A percentile compares a stretch with the other conserved stretches of the same genome.
Conservation (phyloP, 2,329 filamentous ascomycete species). For the Aschersonia sp. region DNA sequence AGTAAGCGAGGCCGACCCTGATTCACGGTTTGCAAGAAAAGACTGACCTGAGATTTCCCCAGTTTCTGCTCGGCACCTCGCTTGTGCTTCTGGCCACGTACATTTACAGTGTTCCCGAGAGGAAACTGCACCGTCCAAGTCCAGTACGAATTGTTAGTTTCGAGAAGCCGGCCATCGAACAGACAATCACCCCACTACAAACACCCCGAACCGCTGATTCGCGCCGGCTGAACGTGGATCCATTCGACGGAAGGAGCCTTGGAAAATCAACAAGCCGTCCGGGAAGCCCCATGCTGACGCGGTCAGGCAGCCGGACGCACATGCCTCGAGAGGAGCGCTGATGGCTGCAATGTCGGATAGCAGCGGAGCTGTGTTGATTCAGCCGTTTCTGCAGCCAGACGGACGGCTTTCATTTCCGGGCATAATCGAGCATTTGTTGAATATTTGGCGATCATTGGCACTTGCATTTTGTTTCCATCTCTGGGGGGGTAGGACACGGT, state of each 20-base stretch:
- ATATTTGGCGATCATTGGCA: no score
- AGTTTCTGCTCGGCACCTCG: conserved; percentile 73
- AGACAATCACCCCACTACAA: conserved; percentile 20
- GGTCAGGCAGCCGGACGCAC: conserved; percentile 22
- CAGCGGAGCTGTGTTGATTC: background rate
- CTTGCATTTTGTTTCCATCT: no score
- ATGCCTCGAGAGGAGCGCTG: conserved; percentile 21
- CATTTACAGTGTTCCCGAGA: conserved; percentile 60
- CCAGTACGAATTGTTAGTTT: conserved; percentile 58
- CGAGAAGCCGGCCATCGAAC: conserved; percentile 57
- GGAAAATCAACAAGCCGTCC: conserved; percentile 32
- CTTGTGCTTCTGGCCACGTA: conserved; percentile 74
- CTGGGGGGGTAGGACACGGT: no score
- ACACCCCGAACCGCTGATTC: conserved; percentile 17
- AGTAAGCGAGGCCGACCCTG: conserved; percentile 29
- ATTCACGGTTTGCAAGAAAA: background rate
- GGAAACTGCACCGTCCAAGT: conserved; percentile 38
- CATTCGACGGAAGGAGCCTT: conserved; percentile 23
- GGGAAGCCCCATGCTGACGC: conserved; percentile 27
- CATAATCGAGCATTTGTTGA: no score
- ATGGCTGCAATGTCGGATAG: background rate
- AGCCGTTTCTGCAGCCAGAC: background rate
- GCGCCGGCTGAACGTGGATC: conserved; percentile 21
- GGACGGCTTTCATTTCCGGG: background rate
- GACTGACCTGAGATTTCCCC: background rate